Conservation (phyloP, 768 basidiomycete genomes). For the Lactifluus volemus region DNA sequence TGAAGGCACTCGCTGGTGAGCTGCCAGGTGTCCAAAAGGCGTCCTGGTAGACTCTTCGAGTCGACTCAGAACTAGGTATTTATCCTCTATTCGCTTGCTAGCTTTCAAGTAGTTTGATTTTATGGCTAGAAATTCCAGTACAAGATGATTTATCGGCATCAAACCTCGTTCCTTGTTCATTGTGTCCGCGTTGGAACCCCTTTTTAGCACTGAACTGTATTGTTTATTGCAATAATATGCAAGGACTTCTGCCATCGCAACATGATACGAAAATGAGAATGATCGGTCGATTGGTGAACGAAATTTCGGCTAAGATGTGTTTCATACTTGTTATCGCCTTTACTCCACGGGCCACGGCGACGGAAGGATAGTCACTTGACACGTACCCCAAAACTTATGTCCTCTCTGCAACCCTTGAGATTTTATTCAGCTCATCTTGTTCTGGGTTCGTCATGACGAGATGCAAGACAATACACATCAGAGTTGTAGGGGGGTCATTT, state of each 20-base stretch:
- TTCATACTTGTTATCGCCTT: neutral
- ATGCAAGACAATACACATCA: too few relatives aligned
- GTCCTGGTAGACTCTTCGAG: constrained; percentile 60
- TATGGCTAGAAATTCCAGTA: neutral
- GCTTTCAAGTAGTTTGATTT: neutral
- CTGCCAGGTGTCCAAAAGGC: constrained; percentile 86
- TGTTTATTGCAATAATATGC: neutral
- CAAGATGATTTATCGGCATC: neutral
- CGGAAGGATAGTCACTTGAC: neutral
- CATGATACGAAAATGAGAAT: neutral
- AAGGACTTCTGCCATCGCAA: neutral
- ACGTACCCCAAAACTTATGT: neutral
- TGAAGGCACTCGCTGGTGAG: constrained; percentile 74
- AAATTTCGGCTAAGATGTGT: neutral
- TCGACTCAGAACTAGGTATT: neutral
- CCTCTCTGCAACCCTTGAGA: too few relatives aligned
- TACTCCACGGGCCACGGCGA: too few relatives aligned
- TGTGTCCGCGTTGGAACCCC: neutral
- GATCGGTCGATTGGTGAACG: neutral
- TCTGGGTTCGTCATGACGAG: neutral
- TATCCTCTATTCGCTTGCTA: neutral
- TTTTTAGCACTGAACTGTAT: neutral
- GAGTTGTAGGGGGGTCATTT: too few relatives aligned
- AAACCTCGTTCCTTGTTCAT: neutral
- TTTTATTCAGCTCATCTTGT: neutral